Evolutionary conservation across 2,329 filamentous ascomycete genomes (phyloP), one percentile per base, ranked within the genome.

Genomic region (Pseudogymnoascus sp.): DNA sequence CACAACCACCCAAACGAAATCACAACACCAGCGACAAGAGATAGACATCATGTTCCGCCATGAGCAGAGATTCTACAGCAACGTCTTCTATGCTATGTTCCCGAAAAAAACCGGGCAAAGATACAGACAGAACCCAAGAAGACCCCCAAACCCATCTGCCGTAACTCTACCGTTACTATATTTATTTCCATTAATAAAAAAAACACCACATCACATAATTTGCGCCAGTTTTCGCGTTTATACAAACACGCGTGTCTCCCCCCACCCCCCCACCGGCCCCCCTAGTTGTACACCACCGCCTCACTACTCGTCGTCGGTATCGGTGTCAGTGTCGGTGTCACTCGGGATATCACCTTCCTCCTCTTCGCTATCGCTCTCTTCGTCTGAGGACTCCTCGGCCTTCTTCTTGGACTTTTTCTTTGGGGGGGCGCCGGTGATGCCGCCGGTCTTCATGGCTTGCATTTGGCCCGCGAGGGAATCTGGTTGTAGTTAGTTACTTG

Each of bases 381-480:
- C 92, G 62, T 90, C 88, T 63, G 81, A 83, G n/a, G 85, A 87
- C 57, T 89, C 85, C 4, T 81, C 79, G 1, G 79, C 76, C 73
- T 80, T 83, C 74, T 80, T 80, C 74, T 82, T 85, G 71, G 85
- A 83, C 79, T 85, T 86, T 51, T 79, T 77, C 41, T 79, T 73
- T 31, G 78, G 73, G 6, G 83, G 77, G 41, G 83, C 79, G 36
- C 78, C 73, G 3, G 75, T 69, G 23, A 76, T 78, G 31, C 73
- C 80, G 31, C 85, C 89, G 11, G 87, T 88, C 80, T 95, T 96
- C 66, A 96, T 85, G 11, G 89, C 89, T 67, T 88, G 87, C 90
- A 96, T 95, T 77, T 96, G 91, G 66, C 92, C 92, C 60, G 92
- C 93, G 69, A 97, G 82, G 1, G 92, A 92, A 77, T 96, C 92